A percentile compares a stretch with the other conserved stretches of the same genome.
Conservation (phyloP, 2,329 filamentous ascomycete species). For the Colletotrichum sp. region DNA sequence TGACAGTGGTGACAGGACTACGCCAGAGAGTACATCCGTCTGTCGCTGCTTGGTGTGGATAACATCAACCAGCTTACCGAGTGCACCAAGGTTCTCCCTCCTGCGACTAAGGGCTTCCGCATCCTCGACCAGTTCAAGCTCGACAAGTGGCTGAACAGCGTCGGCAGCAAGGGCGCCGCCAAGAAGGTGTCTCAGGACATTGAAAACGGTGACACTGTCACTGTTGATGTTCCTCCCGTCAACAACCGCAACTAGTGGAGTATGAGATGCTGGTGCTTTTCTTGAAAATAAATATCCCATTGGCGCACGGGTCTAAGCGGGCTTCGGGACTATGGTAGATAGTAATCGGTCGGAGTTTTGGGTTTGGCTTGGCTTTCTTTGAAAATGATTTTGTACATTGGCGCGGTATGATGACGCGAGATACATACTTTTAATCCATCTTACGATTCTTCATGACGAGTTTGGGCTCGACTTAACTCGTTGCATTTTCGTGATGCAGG, state of each 20-base stretch:
- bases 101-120: constrained; percentile 21
- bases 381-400: neutral
- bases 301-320: neutral
- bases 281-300: neutral
- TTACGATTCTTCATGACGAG: neutral
- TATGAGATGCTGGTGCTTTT: neutral
- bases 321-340: neutral
- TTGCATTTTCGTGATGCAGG: neutral
- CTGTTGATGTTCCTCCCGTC: constrained; percentile 9
- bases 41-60: constrained; percentile 62
- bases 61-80: constrained; percentile 61
- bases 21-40: constrained; percentile 56
- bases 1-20: constrained; percentile 42
- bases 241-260: neutral
- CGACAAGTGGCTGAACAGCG: constrained; percentile 23
- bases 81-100: constrained; percentile 57
- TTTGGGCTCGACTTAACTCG: rapidly evolving
- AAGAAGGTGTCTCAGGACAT: constrained; percentile 14
- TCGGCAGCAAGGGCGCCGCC: constrained; percentile 20
- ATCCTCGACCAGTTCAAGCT: constrained; percentile 17
- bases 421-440: neutral
- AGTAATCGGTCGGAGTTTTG: neutral
- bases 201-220: constrained; percentile 7
- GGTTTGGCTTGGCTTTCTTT: neutral
- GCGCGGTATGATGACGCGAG: neutral